Base-by-base conservation (phyloP, 1,139 yeast species). In the Kazachstania sp. region DNA sequence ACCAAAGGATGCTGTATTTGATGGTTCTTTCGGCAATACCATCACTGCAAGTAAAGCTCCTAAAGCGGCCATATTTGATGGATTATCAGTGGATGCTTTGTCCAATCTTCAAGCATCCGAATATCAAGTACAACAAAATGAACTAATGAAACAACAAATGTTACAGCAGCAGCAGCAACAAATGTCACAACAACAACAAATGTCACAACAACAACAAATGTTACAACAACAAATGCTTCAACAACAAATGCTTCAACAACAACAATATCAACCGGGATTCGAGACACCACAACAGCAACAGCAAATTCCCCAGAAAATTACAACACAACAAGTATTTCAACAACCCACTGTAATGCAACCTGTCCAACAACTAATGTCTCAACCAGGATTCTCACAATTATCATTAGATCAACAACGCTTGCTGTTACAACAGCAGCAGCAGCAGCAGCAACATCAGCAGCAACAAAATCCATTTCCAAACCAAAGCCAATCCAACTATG, bases 11-110 rank as follows among this genome's bases (percentile, higher is more conserved):
- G 59, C 60, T 3, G 45, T 54, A 2, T 57, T 57, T 49, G 62
- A 59, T 43, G 62, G 62, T 3, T 36, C 37, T 4, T 16, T 20
- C 5, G 41, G 32, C 13, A 18, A 18, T 3, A 3, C 36, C 3
- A 15, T 19, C 9, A 37, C 12, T 30, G 11, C 16, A 4, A 31
- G 35, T n/a, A 36, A 20, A 15, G 49, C 38, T n/a, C 50, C 54
- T 3, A 51, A 51, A 30, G 49, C 54, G 5, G 59, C 60, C 4
- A 41, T 54, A 5, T 57, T 57, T 49, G 61, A 58, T 45, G 62
- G 54, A 47, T 35, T 46, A 15, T 19, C 45, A 36, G 56, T 41
- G 8, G 41, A 39, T 28, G 20, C 26, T 12, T 39, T 37, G 12
- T 23, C 41, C 8, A 37, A 18, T 32, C 30, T 45, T 15, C 38